Evolutionary conservation across 164 flowering plant species (phyloP), one percentile per base, ranked within the genome.

Genomic region (Stephania japonica): DNA sequence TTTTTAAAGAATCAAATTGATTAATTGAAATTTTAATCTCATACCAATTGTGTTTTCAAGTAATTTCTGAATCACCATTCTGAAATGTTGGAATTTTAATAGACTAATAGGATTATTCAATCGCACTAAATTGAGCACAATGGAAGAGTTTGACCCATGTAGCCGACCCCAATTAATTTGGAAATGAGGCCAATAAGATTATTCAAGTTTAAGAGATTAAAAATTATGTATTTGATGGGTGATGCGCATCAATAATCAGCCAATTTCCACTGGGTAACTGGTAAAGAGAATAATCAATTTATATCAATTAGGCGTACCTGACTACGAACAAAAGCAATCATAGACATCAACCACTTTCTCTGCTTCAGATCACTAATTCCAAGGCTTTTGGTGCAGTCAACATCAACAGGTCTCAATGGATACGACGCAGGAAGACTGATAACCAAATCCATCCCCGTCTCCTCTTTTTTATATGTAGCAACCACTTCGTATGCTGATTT

Each of bases 381-480:
- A 69, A 93, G 92, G 77, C 93, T 90, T 80, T 86, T 88, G 38
- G 87, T 84, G 78, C 98, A 96, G 69, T 86, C 89, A 75, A 96
- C 94, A 83, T 90, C 97, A 63, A 96, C 97, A 41, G 91, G 86
- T 63, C 89, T 85, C 79, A 96, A 76, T 24, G 99, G 99, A 72
- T 96, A 96, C 67, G 97, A 89, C 75, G 86, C 75, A 63, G 98
- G 99, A 78, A 96, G 94, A 49, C 87, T 91, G 72, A 96, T 92
- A 65, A 96, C 92, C 74, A 96, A 85, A 83, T 96, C 98, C 95
- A 96, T 92, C 71, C 91, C 90, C 0, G 94, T 87, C 79, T 96
- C 99, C 70, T 96, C 99, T 84, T 92, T 96, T 67, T 87, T 91
- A 72, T 96, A 93, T 32, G 98, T 96, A 49, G 99, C 99, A 80